These are phyloP conservation scores for Eremomyces bilateralis DNA, from an alignment of 495 filamentous ascomycete species.

Conservation along the genomic window DNA sequence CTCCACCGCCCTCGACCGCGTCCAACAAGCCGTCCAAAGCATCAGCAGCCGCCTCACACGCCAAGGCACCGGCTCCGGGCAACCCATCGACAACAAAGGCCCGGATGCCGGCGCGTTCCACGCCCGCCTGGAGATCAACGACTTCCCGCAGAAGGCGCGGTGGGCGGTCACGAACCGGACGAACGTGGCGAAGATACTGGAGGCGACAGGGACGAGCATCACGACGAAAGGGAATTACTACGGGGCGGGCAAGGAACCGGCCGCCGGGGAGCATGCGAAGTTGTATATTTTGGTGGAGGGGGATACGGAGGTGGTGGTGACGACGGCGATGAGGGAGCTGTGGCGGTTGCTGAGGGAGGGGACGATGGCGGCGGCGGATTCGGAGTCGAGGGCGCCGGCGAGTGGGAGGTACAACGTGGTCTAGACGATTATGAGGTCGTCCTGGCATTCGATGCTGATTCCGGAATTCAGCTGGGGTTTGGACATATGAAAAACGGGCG, in stretches of 20 bases:
- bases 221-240: slow-evolving; percentile 95
- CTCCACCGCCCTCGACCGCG: slow-evolving; percentile 64
- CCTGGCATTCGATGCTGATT: too few relatives aligned
- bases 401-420: slow-evolving; percentile 83
- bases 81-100: slow-evolving; percentile 96
- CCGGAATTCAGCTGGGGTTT: too few relatives aligned
- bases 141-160: slow-evolving; percentile 95
- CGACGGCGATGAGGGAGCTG: slow-evolving; percentile 77
- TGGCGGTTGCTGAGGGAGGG: slow-evolving; percentile 76
- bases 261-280: slow-evolving; percentile 55
- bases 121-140: slow-evolving; percentile 94
- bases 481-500: too few relatives aligned
- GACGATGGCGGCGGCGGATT: slow-evolving; percentile 75
- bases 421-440: too few relatives aligned
- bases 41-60: slow-evolving; percentile 75
- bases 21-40: slow-evolving; percentile 60
- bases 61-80: slow-evolving; percentile 66
- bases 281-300: slow-evolving; percentile 95
- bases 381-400: slow-evolving; percentile 54
- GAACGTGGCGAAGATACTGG: slow-evolving; percentile 95
- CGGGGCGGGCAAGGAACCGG: slow-evolving; percentile 54
- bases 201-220: slow-evolving; percentile 85
- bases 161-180: slow-evolving; percentile 98
- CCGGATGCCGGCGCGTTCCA: slow-evolving; percentile 96
- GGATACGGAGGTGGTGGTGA: slow-evolving; percentile 82